Conservation (phyloP, 768 basidiomycete genomes). For the Serpula lacrymans region DNA sequence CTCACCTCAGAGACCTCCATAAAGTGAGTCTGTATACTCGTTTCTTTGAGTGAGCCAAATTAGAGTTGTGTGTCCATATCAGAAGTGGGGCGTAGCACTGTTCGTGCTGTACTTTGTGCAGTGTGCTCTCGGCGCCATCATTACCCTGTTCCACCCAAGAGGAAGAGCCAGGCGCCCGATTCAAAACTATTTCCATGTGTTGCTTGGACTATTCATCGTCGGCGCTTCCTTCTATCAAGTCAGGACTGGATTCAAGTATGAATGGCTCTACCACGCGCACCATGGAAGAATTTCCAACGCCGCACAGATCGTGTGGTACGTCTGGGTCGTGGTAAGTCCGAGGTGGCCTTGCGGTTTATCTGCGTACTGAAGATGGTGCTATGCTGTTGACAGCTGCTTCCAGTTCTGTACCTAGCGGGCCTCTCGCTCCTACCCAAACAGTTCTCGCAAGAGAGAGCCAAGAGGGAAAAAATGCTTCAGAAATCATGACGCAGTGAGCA, state of each 20-base stretch:
- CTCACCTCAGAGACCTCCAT: slow-evolving; percentile 44
- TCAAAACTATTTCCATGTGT: slow-evolving; percentile 58
- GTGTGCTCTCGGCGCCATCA: slow-evolving; percentile 44
- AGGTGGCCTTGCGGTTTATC: slow-evolving; percentile 3
- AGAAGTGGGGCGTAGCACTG: slow-evolving; percentile 50
- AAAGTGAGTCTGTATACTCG: slow-evolving; percentile 32
- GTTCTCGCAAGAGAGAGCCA: slow-evolving; percentile 39
- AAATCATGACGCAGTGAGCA: not conserved
- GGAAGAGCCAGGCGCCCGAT: slow-evolving; percentile 35
- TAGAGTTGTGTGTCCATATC: not conserved
- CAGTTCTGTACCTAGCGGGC: slow-evolving; percentile 40
- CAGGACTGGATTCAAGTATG: slow-evolving; percentile 40
- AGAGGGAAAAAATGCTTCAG: too few species aligned
- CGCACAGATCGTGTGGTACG: slow-evolving; percentile 40
- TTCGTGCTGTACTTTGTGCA: slow-evolving; percentile 50
- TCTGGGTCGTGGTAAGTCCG: slow-evolving; percentile 47
- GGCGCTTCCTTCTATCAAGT: slow-evolving; percentile 50
- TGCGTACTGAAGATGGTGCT: not conserved
- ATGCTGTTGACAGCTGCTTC: slow-evolving; percentile 33
- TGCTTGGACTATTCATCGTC: slow-evolving; percentile 49
- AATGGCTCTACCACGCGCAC: slow-evolving; percentile 50
- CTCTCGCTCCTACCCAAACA: slow-evolving; percentile 45
- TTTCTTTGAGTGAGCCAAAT: not conserved
- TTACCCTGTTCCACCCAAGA: slow-evolving; percentile 51
- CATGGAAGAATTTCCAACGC: slow-evolving; percentile 33